Evolutionary conservation across 768 basidiomycete genomes (phyloP), one percentile per base, ranked within the genome.

Genomic region (Amanita phalloides): DNA sequence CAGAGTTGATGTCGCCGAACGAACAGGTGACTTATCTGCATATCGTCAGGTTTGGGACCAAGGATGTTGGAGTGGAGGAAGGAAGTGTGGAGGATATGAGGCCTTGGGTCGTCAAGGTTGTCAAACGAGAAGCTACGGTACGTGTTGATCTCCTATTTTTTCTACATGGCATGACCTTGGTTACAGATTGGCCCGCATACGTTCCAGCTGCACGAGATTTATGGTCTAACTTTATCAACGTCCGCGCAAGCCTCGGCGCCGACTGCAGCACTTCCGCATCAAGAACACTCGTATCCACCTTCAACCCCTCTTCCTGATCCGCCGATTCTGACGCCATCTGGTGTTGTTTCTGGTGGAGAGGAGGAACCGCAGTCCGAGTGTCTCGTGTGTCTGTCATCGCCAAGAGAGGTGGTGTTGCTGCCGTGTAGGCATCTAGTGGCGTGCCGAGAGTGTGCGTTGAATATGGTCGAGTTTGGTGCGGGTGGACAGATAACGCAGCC

Each of bases 391-490:
- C 77, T 97, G 41, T 88, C 86, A 3, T 82, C 84, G 0, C 86
- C 91, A 1, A 78, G 90, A 45, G 90, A 95, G 61, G 93, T 97
- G 38, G 90, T 97, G 6, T 78, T 97, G 10, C 78, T 96, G 4
- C 93, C 93, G 0, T 97, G 93, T 64, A 72, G 93, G 44, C 93
- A 97, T 68, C 76, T 97, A 28, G 93, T 97, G 53, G 93, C 93
- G 4, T 97, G 93, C 71, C 84, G 88, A 60, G 93, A 95, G 43
- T 97, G 93, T 61, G 93, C 93, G 0, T 68, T 96, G 48, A 95
- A 95, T 62, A 97, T 97, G 93, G 85, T 97, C 45, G 93, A 97
- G 65, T 97, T 92, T 63, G 93, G 93, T 26, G 93, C 93, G 0
- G 93, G 93, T 2, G 93, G 93, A 2, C 83, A 75, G 45, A 86